Evolutionary conservation across 768 basidiomycete species (phyloP), one percentile per base, ranked within the genome.

Genomic region (Lentinula lateritia): DNA sequence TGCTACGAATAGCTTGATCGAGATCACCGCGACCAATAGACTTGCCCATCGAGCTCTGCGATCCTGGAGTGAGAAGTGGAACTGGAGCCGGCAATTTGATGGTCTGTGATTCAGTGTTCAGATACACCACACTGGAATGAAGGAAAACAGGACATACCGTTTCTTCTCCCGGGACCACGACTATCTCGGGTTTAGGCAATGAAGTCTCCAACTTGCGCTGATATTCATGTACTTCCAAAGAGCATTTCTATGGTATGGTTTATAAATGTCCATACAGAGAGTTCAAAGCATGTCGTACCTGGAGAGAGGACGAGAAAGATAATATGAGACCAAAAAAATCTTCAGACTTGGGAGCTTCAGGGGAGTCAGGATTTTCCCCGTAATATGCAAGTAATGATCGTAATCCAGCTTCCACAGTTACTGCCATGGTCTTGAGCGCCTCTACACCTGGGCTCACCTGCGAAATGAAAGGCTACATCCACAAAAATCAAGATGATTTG

Each of bases 1-100:
- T 83, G 63, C 87, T 93, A 16, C 90, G 86, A 43, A 98, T 89
- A 1, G 90, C 90, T 67, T 90, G 83, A 65, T 98, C 93, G 36
- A 96, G 73, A 59, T 89, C 89, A 9, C 94, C 94, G 41, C 88
- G 83, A 6, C 87, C 86, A 63, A 91, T 69, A 1, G 91, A 88
- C 38, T 75, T 76, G 5, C 78, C 73, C 58, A 81, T 78, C 1
- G 81, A 80, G 13, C 63, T 71, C 7, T 72, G 65, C 20, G 71
- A 66, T 13, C 71, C 66, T 8, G 72, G 73, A 34, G 69, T 66
- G 4, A 67, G 63, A 38, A 72, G 71, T 7, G 67, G 62, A 5
- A 71, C 65, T 18, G 69, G 50, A n/a, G 68, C 64, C 20, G 69
- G 62, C 10, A 63, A 65, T 72, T 83, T 80, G 75, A 78, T 65